phyloP scores from a whole-genome alignment of 768 basidiomycete species.

The Macrolepiota albuminosa region DNA sequence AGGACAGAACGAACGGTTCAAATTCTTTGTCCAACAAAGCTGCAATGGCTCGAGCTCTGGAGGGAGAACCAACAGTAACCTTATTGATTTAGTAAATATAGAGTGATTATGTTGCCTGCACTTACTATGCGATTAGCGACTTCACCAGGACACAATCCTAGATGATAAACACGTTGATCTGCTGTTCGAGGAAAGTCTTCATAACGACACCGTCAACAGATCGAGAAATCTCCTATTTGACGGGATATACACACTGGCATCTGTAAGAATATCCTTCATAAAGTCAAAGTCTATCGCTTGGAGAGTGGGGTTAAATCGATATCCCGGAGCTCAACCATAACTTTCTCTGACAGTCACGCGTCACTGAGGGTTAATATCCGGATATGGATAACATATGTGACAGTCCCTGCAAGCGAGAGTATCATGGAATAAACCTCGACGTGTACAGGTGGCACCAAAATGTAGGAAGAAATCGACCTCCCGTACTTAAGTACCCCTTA shows the following conservation, averaged over 20 bases:
- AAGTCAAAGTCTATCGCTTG: not conserved
- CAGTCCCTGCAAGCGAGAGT: not conserved
- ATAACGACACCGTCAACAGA: not conserved
- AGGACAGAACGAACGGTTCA: slow-evolving; percentile 54
- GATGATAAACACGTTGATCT: slow-evolving; percentile 74
- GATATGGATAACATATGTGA: not conserved
- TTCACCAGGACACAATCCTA: slow-evolving; percentile 70
- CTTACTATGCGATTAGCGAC: slow-evolving; percentile 77
- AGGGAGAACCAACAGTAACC: slow-evolving; percentile 73
- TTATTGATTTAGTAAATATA: slow-evolving; percentile 18
- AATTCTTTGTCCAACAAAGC: slow-evolving; percentile 54
- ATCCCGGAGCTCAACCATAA: not conserved
- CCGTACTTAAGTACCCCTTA: not conserved
- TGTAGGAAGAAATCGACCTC: not conserved
- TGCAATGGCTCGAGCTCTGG: slow-evolving; percentile 60
- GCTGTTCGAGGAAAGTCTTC: slow-evolving; percentile 74
- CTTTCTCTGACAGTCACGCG: not conserved
- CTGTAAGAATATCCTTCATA: slow-evolving; percentile 42
- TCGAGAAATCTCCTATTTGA: not conserved
- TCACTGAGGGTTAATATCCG: not conserved
- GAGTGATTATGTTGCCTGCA: not conserved
- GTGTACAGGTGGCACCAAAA: not conserved
- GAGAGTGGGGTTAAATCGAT: not conserved
- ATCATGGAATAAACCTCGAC: too few relatives aligned
- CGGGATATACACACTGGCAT: slow-evolving; percentile 55